Evolutionary conservation across 306 rosid species (phyloP).

Genomic region (Luffa acutangula): DNA sequence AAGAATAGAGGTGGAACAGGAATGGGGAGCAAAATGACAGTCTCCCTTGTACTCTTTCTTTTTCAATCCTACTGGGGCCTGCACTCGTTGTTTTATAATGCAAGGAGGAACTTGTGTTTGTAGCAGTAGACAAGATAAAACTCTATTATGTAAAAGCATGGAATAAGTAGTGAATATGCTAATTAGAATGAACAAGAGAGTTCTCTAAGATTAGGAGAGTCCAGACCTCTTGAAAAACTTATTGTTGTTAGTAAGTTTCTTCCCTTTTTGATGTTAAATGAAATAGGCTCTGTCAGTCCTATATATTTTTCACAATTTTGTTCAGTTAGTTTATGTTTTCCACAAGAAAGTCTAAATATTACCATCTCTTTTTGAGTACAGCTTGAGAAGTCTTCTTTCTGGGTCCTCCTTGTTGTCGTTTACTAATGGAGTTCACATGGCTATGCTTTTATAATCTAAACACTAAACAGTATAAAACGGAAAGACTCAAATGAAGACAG

Average conservation of each 20-base stretch:
- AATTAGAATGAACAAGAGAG: background rate
- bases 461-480: background rate
- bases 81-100: too few relatives aligned
- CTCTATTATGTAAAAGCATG: background rate
- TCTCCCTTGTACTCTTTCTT: too few relatives aligned
- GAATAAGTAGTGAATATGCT: background rate
- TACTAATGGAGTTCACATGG: background rate
- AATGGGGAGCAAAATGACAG: too few relatives aligned
- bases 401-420: background rate
- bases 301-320: background rate
- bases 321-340: background rate
- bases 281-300: background rate
- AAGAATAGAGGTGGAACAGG: too few relatives aligned
- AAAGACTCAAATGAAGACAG: background rate
- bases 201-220: background rate
- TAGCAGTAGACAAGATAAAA: background rate
- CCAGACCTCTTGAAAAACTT: background rate
- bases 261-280: background rate
- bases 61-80: too few relatives aligned
- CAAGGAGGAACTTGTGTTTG: background rate
- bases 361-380: background rate
- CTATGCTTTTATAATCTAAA: background rate
- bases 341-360: background rate
- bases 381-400: background rate
- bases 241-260: background rate